Evolutionary conservation across 768 basidiomycete genomes (phyloP), one percentile per base, ranked within the genome.

Genomic region (Sistotremastrum niveocremeum): DNA sequence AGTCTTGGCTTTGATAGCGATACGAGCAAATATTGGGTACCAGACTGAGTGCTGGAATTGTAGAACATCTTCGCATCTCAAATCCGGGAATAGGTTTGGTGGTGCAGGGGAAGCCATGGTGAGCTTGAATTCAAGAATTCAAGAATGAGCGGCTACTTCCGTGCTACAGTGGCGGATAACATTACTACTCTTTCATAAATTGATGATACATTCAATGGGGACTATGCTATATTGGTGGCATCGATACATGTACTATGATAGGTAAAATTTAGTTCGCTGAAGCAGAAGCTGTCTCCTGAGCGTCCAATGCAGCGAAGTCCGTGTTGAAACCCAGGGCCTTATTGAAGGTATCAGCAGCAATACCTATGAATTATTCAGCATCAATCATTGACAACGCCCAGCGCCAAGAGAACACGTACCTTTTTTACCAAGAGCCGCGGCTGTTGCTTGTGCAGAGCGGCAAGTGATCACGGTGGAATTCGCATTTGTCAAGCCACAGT

Each of bases 21-120:
- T 54, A 6, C 65, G 60, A 7, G 77, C 64, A 59, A 86, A 90
- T 6, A 53, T 57, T 4, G 86, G 76, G 56, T 88, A 88, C 90
- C 90, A 93, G 2, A 76, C 74, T 1, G 87, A 89, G 54, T 86
- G 84, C 46, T 88, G 86, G 57, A 85, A 90, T 3, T 74, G 66
- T 8, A 82, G 67, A 46, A 88, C 66, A 55, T 79, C 74, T 4
- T 66, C 57, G 10, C 64, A 59, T 2, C 72, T 69, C 33, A 72
- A 62, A 2, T 54, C 36, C 11, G 84, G 85, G 57, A 84, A 85
- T 38, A 70, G 52, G 11, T 59, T 51, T 9, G 52, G 63, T 3
- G 45, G 44, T 37, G 47, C 62, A 34, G 8, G 46, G 4, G 42
- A 48, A 30, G 61, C 58, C 47, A 11, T 51, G 6, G 56, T 60